These are phyloP conservation scores for Phytophthora sp. DNA, from an alignment of 352 stramenopile genomes.

Conservation along the genomic window DNA sequence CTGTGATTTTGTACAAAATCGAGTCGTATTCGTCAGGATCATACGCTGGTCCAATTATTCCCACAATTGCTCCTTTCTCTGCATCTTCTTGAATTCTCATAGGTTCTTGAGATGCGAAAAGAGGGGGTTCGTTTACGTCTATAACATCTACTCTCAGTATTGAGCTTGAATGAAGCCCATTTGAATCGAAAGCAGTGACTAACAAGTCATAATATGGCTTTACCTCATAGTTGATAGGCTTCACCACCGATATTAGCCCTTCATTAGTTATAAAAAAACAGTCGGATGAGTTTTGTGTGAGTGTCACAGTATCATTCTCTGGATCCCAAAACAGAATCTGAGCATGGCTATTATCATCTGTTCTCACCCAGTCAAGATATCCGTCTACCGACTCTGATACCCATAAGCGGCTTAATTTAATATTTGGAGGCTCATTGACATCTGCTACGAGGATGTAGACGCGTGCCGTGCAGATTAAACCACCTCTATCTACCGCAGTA, in stretches of 20 bases:
- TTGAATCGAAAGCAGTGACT: constrained; percentile 11
- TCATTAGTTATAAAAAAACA: constrained; percentile 36
- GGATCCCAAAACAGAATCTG: constrained; percentile 55
- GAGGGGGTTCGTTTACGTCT: constrained; percentile 56
- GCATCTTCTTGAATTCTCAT: constrained; percentile 51
- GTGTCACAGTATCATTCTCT: constrained; percentile 56
- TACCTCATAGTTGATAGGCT: constrained; percentile 24
- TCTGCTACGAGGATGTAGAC: constrained; percentile 19
- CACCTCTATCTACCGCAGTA: constrained; percentile 19
- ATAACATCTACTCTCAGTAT: constrained; percentile 45
- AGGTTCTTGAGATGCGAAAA: constrained; percentile 34
- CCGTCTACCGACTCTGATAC: constrained; percentile 41
- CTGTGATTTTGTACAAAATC: constrained; percentile 44
- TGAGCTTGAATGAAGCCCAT: constrained; percentile 7
- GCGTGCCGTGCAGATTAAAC: constrained; percentile 12
- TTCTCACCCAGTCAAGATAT: constrained; percentile 18
- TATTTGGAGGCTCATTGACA: constrained; percentile 48
- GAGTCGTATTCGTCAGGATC: constrained; percentile 60
- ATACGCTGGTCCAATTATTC: constrained; percentile 34
- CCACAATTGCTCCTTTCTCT: constrained; percentile 37
- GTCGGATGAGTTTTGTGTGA: constrained; percentile 33
- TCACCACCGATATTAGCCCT: constrained; percentile 13
- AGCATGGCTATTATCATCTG: constrained; percentile 12
- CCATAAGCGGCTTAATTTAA: constrained; percentile 41
- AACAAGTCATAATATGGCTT: constrained; percentile 30